Conservation (phyloP, 805 yeast species). For the Candida ulmi region DNA sequence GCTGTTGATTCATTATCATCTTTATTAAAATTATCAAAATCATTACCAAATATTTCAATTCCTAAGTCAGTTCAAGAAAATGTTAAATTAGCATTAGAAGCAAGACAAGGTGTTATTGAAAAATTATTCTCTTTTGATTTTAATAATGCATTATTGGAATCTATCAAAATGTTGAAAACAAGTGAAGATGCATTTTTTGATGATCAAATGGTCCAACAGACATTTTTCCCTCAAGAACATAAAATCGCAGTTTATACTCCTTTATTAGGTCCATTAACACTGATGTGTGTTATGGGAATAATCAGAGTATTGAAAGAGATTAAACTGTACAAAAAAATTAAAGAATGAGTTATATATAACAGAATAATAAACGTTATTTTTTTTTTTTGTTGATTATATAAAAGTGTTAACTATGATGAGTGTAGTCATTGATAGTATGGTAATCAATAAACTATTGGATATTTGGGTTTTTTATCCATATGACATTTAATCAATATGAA, state of each 20-base stretch:
- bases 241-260: slow-evolving; percentile 93
- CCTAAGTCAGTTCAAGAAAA: slow-evolving; percentile 64
- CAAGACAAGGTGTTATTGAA: slow-evolving; percentile 27
- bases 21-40: slow-evolving; percentile 58
- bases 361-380: background rate
- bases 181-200: slow-evolving; percentile 78
- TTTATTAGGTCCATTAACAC: slow-evolving; percentile 74
- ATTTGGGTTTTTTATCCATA: no score
- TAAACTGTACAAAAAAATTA: slow-evolving; percentile 13
- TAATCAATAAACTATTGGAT: no score
- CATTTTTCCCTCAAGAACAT: slow-evolving; percentile 92
- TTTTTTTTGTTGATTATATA: no score
- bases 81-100: slow-evolving; percentile 46
- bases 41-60: slow-evolving; percentile 75
- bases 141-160: slow-evolving; percentile 51
- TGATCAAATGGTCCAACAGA: slow-evolving; percentile 92
- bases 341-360: slow-evolving; percentile 1
- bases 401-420: no score
- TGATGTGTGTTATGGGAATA: slow-evolving; percentile 53
- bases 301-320: slow-evolving; percentile 40
- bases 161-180: slow-evolving; percentile 37
- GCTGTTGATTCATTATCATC: slow-evolving; percentile 71
- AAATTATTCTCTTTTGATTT: slow-evolving; percentile 21
- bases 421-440: no score
- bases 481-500: no score